Base-by-base conservation (phyloP, 2,329 filamentous ascomycete species). In the Helotiales sp. region DNA sequence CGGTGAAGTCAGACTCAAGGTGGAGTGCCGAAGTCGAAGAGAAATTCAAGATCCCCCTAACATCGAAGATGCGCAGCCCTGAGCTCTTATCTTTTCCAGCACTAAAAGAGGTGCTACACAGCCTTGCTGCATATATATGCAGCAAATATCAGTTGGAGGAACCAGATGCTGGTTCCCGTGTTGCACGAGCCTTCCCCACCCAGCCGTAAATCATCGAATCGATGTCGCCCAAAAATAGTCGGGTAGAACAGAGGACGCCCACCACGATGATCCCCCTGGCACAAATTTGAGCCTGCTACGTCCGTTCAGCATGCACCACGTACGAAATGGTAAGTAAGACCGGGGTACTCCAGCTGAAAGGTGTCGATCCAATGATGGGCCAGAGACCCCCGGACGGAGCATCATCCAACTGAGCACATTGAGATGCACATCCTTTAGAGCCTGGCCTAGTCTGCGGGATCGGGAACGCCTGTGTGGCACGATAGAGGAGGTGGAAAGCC, bases 151-250 rank as follows among this genome's bases (percentile, higher is more conserved):
- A 55, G 44, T 50, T 52, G 55, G 29, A 56, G 56, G 58, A 48
- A 44, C n/a, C 6, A 42, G 17, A 56, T 59, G 55, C 58, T 36
- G 52, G 55, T 44, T 36, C 15, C 22, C 25, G 27, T 38, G 60
- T 62, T 33, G 34, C 52, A 59, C 60, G 46, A 44, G 33, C 22
- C 10, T 25, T 17, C 34, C 50, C 24, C 44, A 27, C 22, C 33
- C 27, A 42, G 44, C 52, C 50, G 36, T 42, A 53, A 49, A 25
- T 31, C 46, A 38, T 57, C 61, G 31, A 63, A 51, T 58, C 38
- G 42, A 62, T 55, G 54, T 46, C 40, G 33, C 44, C 56, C 57
- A 55, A 31, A 57, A 57, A 57, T 61, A 61, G 52, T 55, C 52
- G 29, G 33, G 55, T 53, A 22, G 33, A 33, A 24, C 55, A 55